Evolutionary conservation across 2,329 filamentous ascomycete species (phyloP).

Genomic region (Calonectria ilicicola): DNA sequence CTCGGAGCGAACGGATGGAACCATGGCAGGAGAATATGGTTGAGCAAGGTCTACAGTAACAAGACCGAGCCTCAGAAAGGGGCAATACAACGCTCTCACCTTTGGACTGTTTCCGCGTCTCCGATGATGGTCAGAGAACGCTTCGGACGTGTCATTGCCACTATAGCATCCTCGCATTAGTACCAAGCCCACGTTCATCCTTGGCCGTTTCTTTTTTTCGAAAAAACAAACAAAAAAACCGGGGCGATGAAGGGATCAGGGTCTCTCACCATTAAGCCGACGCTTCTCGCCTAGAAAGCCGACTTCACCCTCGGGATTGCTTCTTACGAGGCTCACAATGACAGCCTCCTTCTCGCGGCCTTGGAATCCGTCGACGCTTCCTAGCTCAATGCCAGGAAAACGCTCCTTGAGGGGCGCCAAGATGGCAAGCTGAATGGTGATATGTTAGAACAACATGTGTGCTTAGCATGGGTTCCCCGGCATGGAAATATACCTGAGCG

Average conservation of each 20-base stretch:
- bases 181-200: constrained; percentile 8
- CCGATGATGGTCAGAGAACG: constrained; percentile 91
- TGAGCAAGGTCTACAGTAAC: constrained; percentile 24
- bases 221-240: constrained; percentile 12
- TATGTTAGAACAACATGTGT: constrained; percentile 32
- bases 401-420: constrained; percentile 84
- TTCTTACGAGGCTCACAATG: constrained; percentile 92
- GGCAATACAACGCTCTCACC: constrained; percentile 67
- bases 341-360: constrained; percentile 97
- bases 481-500: constrained; percentile 72
- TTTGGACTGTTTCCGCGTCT: constrained; percentile 92
- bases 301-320: constrained; percentile 87
- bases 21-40: constrained; percentile 31
- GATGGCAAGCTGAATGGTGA: constrained; percentile 72
- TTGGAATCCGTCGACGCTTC: constrained; percentile 97
- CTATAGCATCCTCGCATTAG: constrained; percentile 68
- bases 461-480: constrained; percentile 15
- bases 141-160: constrained; percentile 96
- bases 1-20: constrained; percentile 37
- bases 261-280: constrained; percentile 85
- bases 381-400: constrained; percentile 90
- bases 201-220: constrained; percentile 10
- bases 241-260: constrained; percentile 17
- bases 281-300: constrained; percentile 95
- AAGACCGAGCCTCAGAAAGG: constrained; percentile 15